Base-by-base conservation (phyloP, 495 filamentous ascomycete genomes). In the Glarea lozoyensis region DNA sequence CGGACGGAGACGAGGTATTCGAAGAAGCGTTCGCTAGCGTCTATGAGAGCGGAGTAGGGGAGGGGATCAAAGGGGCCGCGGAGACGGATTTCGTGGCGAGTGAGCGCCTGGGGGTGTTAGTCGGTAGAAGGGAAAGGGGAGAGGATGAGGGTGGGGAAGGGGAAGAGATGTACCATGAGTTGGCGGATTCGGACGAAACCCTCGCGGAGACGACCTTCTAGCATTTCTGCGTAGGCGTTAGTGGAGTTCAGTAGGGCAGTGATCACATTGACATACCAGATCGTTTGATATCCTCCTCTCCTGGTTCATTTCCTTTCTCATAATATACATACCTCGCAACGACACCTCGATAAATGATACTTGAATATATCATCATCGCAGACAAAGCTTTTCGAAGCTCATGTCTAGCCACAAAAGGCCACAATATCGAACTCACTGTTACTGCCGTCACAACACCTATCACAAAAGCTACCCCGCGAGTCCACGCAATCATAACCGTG, bases 321-420 rank as follows among this genome's bases (percentile, higher is more conserved):
- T 77, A 74, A 50, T 78, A 78, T 25, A 76, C 68, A 34, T 78
- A 78, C 56, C 61, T 73, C 11, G 71, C 65, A n/a, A 78, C 65
- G 33, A 75, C 68, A 36, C 64, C 65, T 43, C 61, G 55, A 52
- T 78, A 78, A 11, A 74, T 60, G 43, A 78, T 68, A 25, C 70
- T 70, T 19, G 62, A 58, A 48, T 76, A 73, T 11, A 78, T 63
- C 45, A 78, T 59, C 69, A 73, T 77, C 6, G 63, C 48, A 6
- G 72, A 66, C 4, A 76, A 41, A 0, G 72, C 68, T 43, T 78
- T 76, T 20, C 74, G 55, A 13, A 78, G 62, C 45, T 78, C 73
- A 52, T 78, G 73, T 6, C 74, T 59, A 15, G 74, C 74, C 4
- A 78, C 63, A 36, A 78, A 78, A 30, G 74, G 74, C 74, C 74